Percentiles rank a stretch among this genome's conserved stretches.
These are phyloP conservation scores for Paracamarosporium sp. DNA, from an alignment of 2,329 filamentous ascomycete genomes.

Conservation along the genomic window DNA sequence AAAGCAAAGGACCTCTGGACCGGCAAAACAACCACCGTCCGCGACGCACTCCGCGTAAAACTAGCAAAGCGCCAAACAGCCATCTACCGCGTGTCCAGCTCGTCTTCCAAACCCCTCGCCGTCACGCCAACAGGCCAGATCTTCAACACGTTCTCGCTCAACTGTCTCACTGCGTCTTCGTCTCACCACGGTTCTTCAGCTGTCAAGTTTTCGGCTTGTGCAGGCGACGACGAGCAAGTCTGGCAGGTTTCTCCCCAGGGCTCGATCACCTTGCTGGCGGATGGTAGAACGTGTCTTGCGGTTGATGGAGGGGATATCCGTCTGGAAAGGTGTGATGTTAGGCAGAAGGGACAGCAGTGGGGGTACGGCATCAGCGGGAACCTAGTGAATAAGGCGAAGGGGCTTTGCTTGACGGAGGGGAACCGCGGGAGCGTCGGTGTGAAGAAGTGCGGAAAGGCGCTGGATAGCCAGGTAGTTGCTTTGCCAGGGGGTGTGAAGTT, in stretches of 20 bases:
- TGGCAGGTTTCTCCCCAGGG: constrained; percentile 49
- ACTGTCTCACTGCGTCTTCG: constrained; percentile 50
- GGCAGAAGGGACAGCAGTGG: constrained; percentile 48
- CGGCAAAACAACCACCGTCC: constrained; percentile 31
- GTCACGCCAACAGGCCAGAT: constrained; percentile 56
- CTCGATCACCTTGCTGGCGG: constrained; percentile 48
- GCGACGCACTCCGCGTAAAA: constrained; percentile 30
- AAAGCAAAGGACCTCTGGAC: constrained; percentile 55
- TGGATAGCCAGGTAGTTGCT: constrained; percentile 55
- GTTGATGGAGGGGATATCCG: constrained; percentile 23
- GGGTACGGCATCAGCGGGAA: constrained; percentile 54
- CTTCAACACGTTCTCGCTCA: constrained; percentile 57
- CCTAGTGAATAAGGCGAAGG: constrained; percentile 44
- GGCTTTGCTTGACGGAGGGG: constrained; percentile 50
- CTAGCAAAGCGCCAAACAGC: constrained; percentile 50
- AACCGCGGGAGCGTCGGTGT: constrained; percentile 28
- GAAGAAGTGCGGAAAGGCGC: constrained; percentile 44
- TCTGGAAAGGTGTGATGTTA: constrained; percentile 18
- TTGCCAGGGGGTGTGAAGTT: constrained; percentile 51
- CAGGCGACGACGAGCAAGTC: constrained; percentile 50
- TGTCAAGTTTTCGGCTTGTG: constrained; percentile 47
- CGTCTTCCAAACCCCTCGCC: constrained; percentile 14
- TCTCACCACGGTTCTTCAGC: background rate
- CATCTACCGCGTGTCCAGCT: constrained; percentile 50
- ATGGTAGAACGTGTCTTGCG: constrained; percentile 40